These are phyloP conservation scores for Scutellaria galericulata DNA, from an alignment of 257 asterid species.

Conservation along the genomic window DNA sequence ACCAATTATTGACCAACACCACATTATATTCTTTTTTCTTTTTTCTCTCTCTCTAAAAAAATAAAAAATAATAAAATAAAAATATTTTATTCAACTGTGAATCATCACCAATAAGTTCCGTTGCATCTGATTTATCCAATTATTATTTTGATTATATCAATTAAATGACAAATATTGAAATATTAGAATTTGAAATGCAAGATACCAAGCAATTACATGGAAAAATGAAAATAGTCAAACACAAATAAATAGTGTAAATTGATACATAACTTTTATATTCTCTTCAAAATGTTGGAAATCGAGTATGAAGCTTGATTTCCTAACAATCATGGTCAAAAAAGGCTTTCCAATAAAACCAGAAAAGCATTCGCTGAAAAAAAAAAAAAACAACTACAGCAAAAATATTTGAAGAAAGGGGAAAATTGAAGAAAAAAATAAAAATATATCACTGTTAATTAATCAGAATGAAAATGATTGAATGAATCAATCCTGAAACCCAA, in stretches of 20 bases:
- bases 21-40: neutral
- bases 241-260: neutral
- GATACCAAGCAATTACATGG: neutral
- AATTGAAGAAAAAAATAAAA: neutral
- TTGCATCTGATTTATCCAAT: neutral
- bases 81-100: too few species aligned
- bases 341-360: conserved; percentile 31
- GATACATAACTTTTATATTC: neutral
- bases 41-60: too few species aligned
- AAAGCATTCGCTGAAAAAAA: neutral
- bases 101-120: neutral
- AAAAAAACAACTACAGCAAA: neutral
- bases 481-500: conserved; percentile 73
- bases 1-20: conserved; percentile 25
- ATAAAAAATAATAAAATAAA: too few species aligned
- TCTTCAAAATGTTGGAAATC: neutral
- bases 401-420: neutral
- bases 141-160: neutral
- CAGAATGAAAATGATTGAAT: neutral
- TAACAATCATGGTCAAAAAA: conserved; percentile 20
- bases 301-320: conserved; percentile 1
- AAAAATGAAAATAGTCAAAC: neutral
- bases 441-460: conserved; percentile 10
- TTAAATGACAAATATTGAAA: too few species aligned
- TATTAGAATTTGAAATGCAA: neutral